Evolutionary conservation across 371 early-diverging fungal species (phyloP), one percentile per base, ranked within the genome.

Genomic region (Mortierella sp.): DNA sequence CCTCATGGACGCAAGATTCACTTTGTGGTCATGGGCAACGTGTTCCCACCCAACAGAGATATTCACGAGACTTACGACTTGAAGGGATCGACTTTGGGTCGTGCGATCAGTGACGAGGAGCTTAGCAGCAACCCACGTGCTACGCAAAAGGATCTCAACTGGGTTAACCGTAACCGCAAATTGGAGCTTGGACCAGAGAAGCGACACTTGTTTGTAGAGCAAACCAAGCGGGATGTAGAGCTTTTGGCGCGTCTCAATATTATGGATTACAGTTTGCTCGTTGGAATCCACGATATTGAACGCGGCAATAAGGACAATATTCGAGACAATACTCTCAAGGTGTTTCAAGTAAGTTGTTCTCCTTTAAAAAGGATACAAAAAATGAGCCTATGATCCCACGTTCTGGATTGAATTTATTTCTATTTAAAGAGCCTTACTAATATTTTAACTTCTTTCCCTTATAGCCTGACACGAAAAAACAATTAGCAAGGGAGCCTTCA

Each of bases 1-100:
- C 97, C 98, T 11, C 94, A 93, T 55, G 93, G 95, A 43, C 87
- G 92, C 54, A 97, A 97, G 85, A 96, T 98, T 47, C 97, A 98
- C 84, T 99, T 99, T 86, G 96, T 99, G 16, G 97, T 99, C 43
- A 99, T 99, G 99, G 97, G 95, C 66, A 99, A 99, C 77, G 95
- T 98, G 20, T 94, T 97, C 83, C 98, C 99, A 5, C 93, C 97
- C 16, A 95, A 96, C 88, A 94, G 95, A 79, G 97, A 98, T 84
- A 96, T 99, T 45, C 98, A 99, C 78, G 94, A 95, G 78, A 94
- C 93, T 32, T 99, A 94, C 73, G 99, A 99, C 83, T 84, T 99
- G 43, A 99, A 99, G 87, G 97, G 99, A 0, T 98, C 98, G 0
- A 91, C 93, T 16, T 87, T 96, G 62, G 99, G 98, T 16, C 91